phyloP scores from a whole-genome alignment of 1,139 yeast species.

The Diutina ranongensis region DNA sequence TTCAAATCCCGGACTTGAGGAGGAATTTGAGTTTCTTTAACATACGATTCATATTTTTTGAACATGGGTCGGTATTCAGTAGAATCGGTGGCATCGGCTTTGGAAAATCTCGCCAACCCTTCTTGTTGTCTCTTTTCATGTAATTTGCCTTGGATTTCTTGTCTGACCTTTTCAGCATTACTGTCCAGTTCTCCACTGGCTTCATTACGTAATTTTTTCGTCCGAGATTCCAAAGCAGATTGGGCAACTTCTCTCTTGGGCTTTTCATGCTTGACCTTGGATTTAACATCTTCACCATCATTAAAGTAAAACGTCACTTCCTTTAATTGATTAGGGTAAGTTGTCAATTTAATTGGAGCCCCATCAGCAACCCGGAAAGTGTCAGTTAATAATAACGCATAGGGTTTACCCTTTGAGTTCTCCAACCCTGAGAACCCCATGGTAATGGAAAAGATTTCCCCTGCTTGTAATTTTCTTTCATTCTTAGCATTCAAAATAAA shows the following conservation, averaged over 20 bases:
- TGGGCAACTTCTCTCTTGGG: slow-evolving; percentile 18
- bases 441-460: slow-evolving; percentile 66
- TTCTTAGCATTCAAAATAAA: slow-evolving; percentile 66
- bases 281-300: slow-evolving; percentile 29
- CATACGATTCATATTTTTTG: slow-evolving; percentile 87
- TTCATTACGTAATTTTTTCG: slow-evolving; percentile 63
- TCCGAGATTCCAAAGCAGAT: not conserved
- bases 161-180: slow-evolving; percentile 71
- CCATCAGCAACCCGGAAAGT: slow-evolving; percentile 61
- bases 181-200: slow-evolving; percentile 46
- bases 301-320: slow-evolving; percentile 81
- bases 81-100: slow-evolving; percentile 59
- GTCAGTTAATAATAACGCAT: slow-evolving; percentile 72
- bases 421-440: slow-evolving; percentile 63
- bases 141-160: slow-evolving; percentile 69
- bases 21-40: slow-evolving; percentile 88
- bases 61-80: slow-evolving; percentile 65
- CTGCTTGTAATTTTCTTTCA: slow-evolving; percentile 55
- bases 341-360: slow-evolving; percentile 58
- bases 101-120: slow-evolving; percentile 68
- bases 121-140: slow-evolving; percentile 81
- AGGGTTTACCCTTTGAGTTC: slow-evolving; percentile 37
- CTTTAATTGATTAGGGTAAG: slow-evolving; percentile 57
- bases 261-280: slow-evolving; percentile 15
- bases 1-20: slow-evolving; percentile 69